A percentile compares a stretch with the other conserved stretches of the same genome.
phyloP scores from a whole-genome alignment of 2,329 filamentous ascomycete genomes.

The Didymella pomorum region DNA sequence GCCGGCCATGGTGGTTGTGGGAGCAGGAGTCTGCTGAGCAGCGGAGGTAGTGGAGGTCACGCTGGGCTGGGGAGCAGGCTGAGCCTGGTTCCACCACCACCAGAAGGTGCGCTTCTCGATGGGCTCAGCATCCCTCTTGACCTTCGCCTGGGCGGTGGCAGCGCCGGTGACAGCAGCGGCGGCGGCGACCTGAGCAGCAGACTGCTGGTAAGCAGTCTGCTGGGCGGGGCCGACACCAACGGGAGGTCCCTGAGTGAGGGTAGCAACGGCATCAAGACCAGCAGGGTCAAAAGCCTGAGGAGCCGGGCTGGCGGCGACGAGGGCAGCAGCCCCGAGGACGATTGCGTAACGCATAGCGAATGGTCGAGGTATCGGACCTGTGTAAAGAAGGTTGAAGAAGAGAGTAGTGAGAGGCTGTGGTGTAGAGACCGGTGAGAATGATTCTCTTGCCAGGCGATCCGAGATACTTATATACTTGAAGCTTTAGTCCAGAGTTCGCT shows the following conservation, averaged over 20 bases:
- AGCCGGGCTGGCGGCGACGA: conserved; percentile 33
- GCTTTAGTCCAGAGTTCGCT: conserved; percentile 1
- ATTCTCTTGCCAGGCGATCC: conserved; percentile 2
- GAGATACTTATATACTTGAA: conserved; percentile 18
- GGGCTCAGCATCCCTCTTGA: conserved; percentile 22
- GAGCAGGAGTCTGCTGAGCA: conserved; percentile 2
- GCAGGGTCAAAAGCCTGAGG: conserved; percentile 30
- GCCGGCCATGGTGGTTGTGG: conserved; percentile 7
- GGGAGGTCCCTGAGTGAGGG: conserved; percentile 28
- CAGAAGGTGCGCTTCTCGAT: conserved; percentile 22
- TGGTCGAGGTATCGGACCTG: conserved; percentile 4
- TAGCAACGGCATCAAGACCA: conserved; percentile 21
- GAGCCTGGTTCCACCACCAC: conserved; percentile 8
- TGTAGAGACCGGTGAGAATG: conserved; percentile 19
- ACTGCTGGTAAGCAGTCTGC: conserved; percentile 26
- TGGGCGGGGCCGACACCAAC: conserved; percentile 26
- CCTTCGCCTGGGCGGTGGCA: conserved; percentile 27
- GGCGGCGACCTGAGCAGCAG: conserved; percentile 23
- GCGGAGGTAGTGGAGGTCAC: conserved; percentile 1
- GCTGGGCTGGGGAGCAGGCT: conserved; percentile 2
- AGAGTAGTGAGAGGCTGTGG: conserved; percentile 11
- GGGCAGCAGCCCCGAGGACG: conserved; percentile 33
- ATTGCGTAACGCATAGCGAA: conserved; percentile 33
- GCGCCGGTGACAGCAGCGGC: conserved; percentile 24
- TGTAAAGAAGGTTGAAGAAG: conserved; percentile 10